Conservation (phyloP, 1,284 basidiomycete genomes). For the Rhodofomes roseus region DNA sequence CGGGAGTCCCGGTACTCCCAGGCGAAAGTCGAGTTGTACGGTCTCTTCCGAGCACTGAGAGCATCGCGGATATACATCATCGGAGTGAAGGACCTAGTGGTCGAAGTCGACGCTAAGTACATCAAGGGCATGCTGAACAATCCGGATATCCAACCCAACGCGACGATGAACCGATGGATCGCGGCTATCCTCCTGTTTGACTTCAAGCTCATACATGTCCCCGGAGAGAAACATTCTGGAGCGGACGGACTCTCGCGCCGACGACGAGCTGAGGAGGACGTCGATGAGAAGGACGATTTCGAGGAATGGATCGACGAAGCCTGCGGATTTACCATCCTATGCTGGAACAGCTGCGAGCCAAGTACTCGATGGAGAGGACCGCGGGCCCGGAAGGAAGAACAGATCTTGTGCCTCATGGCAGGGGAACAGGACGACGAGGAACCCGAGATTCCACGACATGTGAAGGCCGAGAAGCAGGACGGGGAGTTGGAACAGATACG, state of each 20-base stretch:
- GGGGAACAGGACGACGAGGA: no score
- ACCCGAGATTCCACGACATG: no score
- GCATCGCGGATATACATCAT: constrained; percentile 29
- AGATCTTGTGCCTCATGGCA: no score
- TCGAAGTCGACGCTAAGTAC: constrained; percentile 32
- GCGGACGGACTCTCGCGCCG: constrained; percentile 10
- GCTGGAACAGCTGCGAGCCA: no score
- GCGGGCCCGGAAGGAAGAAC: no score
- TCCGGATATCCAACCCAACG: constrained; percentile 30
- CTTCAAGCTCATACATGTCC: constrained; percentile 31
- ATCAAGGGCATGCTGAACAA: constrained; percentile 20
- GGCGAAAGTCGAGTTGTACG: constrained; percentile 32
- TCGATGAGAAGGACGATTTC: neutral
- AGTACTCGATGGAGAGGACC: no score
- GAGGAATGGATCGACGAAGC: neutral
- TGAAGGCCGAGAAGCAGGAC: no score
- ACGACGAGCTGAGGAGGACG: neutral
- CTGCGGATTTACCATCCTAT: neutral
- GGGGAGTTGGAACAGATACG: neutral
- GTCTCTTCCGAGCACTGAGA: constrained; percentile 31
- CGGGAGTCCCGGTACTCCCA: constrained; percentile 35
- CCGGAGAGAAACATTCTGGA: constrained; percentile 11
- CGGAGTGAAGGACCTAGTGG: constrained; percentile 29
- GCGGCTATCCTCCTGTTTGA: constrained; percentile 31
- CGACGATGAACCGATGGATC: constrained; percentile 38